Evolutionary conservation across 495 filamentous ascomycete species (phyloP).

Genomic region (Penicillium longicatenatum): DNA sequence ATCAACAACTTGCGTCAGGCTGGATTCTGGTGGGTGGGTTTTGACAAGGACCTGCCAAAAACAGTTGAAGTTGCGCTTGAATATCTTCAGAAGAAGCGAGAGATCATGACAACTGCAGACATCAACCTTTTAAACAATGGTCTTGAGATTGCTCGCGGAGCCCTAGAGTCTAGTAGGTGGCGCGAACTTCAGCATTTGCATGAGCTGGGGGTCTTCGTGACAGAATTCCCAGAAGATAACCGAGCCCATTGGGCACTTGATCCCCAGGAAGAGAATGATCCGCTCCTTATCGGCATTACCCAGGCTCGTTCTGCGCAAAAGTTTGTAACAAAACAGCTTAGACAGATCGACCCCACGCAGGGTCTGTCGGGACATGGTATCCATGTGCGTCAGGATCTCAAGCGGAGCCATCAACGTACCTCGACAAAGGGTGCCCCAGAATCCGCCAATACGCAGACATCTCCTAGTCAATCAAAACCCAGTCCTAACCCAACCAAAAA

Average conservation of each 20-base stretch:
- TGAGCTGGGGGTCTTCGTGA: slow-evolving; percentile 75
- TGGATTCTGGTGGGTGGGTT: slow-evolving; percentile 90
- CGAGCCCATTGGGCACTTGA: slow-evolving; percentile 67
- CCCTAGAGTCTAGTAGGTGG: slow-evolving; percentile 62
- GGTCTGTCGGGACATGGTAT: slow-evolving; percentile 55
- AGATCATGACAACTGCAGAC: slow-evolving; percentile 60
- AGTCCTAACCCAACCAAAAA: slow-evolving; percentile 32
- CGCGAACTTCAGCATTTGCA: slow-evolving; percentile 64
- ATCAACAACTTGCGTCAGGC: slow-evolving; percentile 81
- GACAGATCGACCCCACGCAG: slow-evolving; percentile 45
- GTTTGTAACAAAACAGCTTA: slow-evolving; percentile 57
- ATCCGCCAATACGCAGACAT: slow-evolving; percentile 14
- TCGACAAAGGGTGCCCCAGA: slow-evolving; percentile 21
- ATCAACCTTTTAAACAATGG: slow-evolving; percentile 59
- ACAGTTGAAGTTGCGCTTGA: slow-evolving; percentile 63
- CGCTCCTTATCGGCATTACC: slow-evolving; percentile 53
- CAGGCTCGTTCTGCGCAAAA: slow-evolving; percentile 61
- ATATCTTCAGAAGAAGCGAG: slow-evolving; percentile 60
- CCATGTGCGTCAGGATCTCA: slow-evolving; percentile 35
- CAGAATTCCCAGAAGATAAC: slow-evolving; percentile 55
- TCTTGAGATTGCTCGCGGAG: slow-evolving; percentile 60
- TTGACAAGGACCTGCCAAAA: slow-evolving; percentile 61
- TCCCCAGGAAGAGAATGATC: slow-evolving; percentile 26
- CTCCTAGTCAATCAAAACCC: slow-evolving; percentile 15
- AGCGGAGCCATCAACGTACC: slow-evolving; percentile 22